Conservation (phyloP, 208 protist species). For the Herpetomonas muscarum region DNA sequence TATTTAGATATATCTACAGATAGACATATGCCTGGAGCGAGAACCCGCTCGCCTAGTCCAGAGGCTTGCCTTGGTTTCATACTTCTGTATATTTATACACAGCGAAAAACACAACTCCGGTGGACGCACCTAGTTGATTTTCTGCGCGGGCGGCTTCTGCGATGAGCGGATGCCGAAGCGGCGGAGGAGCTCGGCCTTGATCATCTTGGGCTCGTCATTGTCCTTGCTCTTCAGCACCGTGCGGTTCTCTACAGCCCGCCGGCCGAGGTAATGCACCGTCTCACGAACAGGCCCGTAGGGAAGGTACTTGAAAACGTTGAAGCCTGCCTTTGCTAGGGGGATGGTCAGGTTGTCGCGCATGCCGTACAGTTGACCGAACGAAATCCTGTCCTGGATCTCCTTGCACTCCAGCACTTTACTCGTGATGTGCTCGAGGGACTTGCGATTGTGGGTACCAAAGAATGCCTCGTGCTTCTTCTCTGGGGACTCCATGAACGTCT, state of each 20-base stretch:
- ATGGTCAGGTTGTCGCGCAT: conserved; percentile 97
- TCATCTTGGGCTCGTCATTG: conserved; percentile 55
- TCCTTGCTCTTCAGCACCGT: conserved; percentile 55
- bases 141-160: neutral
- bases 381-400: conserved; percentile 32
- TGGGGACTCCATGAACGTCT: conserved; percentile 43
- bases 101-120: too few species aligned
- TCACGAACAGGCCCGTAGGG: conserved; percentile 95
- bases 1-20: conserved; percentile 3
- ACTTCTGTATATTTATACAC: too few species aligned
- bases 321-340: conserved; percentile 83
- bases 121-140: neutral
- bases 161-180: conserved; percentile 25
- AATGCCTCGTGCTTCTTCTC: conserved; percentile 66
- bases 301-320: conserved; percentile 93
- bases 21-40: too few species aligned
- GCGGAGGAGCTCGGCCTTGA: conserved; percentile 75
- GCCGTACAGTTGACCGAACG: conserved; percentile 95
- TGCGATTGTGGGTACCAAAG: conserved; percentile 94
- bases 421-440: conserved; percentile 73
- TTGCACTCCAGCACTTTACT: conserved; percentile 52
- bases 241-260: conserved; percentile 94
- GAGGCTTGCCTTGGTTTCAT: too few species aligned
- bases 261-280: conserved; percentile 95
- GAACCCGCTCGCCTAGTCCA: too few species aligned